A percentile compares a stretch with the other conserved stretches of the same genome.
phyloP scores from a whole-genome alignment of 2,329 filamentous ascomycete species.

The Colletotrichum sublineola region DNA sequence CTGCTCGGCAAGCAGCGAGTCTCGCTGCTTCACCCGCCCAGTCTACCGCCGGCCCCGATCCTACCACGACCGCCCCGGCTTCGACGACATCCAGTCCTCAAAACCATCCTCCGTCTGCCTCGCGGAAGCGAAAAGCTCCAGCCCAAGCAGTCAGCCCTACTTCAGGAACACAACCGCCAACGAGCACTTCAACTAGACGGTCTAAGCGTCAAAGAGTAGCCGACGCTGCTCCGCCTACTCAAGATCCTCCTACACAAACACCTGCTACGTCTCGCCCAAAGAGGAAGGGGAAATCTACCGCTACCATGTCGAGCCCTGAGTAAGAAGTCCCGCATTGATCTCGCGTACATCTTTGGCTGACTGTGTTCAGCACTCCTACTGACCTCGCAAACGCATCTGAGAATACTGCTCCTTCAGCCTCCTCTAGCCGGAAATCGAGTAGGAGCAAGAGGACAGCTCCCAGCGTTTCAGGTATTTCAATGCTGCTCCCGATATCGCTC shows the following conservation, averaged over 20 bases:
- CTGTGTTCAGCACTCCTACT: conserved; percentile 64
- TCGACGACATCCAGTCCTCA: conserved; percentile 55
- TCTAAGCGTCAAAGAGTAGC: conserved; percentile 79
- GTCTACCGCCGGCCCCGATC: conserved; percentile 55
- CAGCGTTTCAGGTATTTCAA: conserved; percentile 55
- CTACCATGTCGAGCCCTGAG: conserved; percentile 81
- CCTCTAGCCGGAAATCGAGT: conserved; percentile 79
- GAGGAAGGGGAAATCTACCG: conserved; percentile 71
- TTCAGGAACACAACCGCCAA: conserved; percentile 34
- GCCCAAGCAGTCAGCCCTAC: conserved; percentile 64
- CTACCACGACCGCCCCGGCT: conserved; percentile 58
- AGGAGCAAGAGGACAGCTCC: conserved; percentile 76
- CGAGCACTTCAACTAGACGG: conserved; percentile 64
- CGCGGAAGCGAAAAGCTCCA: conserved; percentile 83
- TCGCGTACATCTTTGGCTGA: background rate
- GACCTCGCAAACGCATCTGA: conserved; percentile 75
- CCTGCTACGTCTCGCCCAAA: conserved; percentile 58
- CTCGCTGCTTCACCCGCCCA: conserved; percentile 63
- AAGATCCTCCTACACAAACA: conserved; percentile 44
- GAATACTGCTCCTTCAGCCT: conserved; percentile 67
- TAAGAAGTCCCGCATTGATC: conserved; percentile 57
- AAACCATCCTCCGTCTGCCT: conserved; percentile 60
- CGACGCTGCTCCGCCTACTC: conserved; percentile 57
- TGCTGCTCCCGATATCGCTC: background rate
- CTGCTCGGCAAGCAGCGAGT: conserved; percentile 88